Evolutionary conservation across 1,284 basidiomycete species (phyloP).

Genomic region (Moesziomyces sp.): DNA sequence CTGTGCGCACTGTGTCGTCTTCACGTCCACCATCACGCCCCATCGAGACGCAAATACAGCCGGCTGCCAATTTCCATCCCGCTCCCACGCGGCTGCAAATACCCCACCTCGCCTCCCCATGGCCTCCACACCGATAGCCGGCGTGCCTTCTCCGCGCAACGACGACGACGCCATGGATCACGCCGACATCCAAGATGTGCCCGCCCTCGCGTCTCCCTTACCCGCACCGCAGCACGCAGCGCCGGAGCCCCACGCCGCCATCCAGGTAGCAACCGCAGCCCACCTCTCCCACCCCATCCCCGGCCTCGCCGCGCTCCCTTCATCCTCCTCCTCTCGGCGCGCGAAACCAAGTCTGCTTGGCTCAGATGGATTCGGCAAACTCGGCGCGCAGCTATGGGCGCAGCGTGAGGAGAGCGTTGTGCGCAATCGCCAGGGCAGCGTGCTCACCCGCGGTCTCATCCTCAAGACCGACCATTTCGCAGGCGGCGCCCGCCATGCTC

Average conservation of each 20-base stretch:
- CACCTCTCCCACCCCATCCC: neutral
- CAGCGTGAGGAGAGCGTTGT: slow-evolving; percentile 73
- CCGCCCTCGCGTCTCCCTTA: slow-evolving; percentile 32
- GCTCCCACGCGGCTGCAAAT: neutral
- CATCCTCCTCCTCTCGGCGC: slow-evolving; percentile 9
- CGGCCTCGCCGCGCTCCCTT: slow-evolving; percentile 5
- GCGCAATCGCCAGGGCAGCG: slow-evolving; percentile 86
- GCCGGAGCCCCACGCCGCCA: neutral
- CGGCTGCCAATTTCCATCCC: too few species aligned
- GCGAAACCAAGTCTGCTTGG: slow-evolving; percentile 34
- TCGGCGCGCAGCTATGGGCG: slow-evolving; percentile 44
- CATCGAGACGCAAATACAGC: too few species aligned
- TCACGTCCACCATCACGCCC: too few species aligned
- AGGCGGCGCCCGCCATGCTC: slow-evolving; percentile 44
- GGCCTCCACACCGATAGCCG: slow-evolving; percentile 14
- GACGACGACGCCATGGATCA: slow-evolving; percentile 1
- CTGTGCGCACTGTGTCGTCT: too few species aligned
- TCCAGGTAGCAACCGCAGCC: slow-evolving; percentile 7
- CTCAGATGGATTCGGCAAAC: slow-evolving; percentile 37
- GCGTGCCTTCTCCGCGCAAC: slow-evolving; percentile 1
- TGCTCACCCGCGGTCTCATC: slow-evolving; percentile 88
- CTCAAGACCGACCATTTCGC: slow-evolving; percentile 78
- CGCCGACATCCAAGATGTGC: slow-evolving; percentile 22
- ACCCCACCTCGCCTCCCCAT: slow-evolving; percentile 2
- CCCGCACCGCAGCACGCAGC: slow-evolving; percentile 25